Evolutionary conservation across 2,329 filamentous ascomycete genomes (phyloP).

Genomic region (Botrytis paeoniae): DNA sequence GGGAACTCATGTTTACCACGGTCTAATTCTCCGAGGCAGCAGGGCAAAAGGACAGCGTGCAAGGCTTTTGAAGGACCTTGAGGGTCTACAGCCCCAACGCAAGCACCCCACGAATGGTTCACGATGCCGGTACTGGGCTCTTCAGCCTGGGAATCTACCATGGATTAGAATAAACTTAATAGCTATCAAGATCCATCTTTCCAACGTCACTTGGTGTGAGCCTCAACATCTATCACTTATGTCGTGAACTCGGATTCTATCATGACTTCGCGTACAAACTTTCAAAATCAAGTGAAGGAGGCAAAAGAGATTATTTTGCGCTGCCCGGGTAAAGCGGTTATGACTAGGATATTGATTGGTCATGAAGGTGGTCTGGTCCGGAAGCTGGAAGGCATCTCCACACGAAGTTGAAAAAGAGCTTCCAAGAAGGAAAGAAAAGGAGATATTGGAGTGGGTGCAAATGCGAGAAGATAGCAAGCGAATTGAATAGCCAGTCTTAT

Average conservation of each 20-base stretch:
- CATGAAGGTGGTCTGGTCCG: background rate
- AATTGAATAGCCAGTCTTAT: background rate
- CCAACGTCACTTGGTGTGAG: conserved; percentile 18
- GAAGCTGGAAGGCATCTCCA: conserved; percentile 20
- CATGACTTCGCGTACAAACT: background rate
- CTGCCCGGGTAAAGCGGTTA: conserved; percentile 16
- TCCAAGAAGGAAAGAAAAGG: conserved; percentile 10
- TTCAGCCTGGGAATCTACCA: conserved; percentile 23
- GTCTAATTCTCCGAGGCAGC: conserved; percentile 25
- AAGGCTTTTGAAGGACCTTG: conserved; percentile 24
- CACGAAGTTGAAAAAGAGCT: conserved; percentile 4
- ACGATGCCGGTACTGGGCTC: conserved; percentile 30
- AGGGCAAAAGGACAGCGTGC: conserved; percentile 19
- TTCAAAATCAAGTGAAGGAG: background rate
- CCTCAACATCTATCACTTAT: conserved; percentile 7
- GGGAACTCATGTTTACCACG: conserved; percentile 31
- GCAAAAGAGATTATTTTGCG: background rate
- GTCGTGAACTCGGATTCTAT: background rate
- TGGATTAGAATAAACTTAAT: conserved; percentile 29
- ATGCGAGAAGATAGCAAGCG: conserved; percentile 10
- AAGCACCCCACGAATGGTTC: conserved; percentile 33
- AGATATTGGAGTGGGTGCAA: conserved; percentile 7
- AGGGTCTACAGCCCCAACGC: conserved; percentile 26
- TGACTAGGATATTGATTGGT: conserved; percentile 19
- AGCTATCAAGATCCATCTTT: conserved; percentile 19